Evolutionary conservation across 164 flowering plant species (phyloP), one percentile per base, ranked within the genome.

Genomic region (Macadamia tetraphylla): DNA sequence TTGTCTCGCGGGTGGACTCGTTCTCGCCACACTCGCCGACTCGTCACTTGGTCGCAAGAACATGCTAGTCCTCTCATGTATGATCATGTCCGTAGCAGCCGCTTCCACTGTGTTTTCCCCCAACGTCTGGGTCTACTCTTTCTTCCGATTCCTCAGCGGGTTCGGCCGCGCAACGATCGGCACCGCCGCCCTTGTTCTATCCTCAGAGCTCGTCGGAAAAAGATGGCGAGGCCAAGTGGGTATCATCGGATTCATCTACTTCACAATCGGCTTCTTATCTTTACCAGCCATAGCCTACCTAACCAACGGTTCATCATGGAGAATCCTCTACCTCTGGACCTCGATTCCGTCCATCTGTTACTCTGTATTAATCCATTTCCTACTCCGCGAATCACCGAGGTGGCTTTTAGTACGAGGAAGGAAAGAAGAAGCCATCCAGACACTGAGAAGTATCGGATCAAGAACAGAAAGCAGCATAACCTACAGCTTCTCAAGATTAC

Each of bases 321-420:
- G 88, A 30, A 43, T 11, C 11, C 70, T 91, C 14, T 90, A 90
- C 46, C 59, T 85, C 0, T 80, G 78, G 73, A 83, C 87, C 0
- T 85, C 94, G 0, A 4, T 75, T 0, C 90, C 89, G 0, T 49
- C 82, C 0, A 29, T 84, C 0, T 1, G 75, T 3, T 88, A 91
- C 68, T 81, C 79, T 14, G 2, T 78, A 0, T 0, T 80, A 3
- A 70, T 85, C 7, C 74, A 70, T 14, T 71, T 84, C 23, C 60
- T 74, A 0, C 86, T 84, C 9, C 65, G 48, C 6, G 96, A 94
- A 67, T 94, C 98, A 4, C 96, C 98, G 0, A 73, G 90, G 55
- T 89, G 97, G 95, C 87, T 91, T 3, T 77, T 83, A 14, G 67
- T 82, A 6, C 71, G 67, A 67, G 97, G 97, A 0, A 73, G 80